phyloP scores from a whole-genome alignment of 768 basidiomycete species.

The Myochromella boudieri region DNA sequence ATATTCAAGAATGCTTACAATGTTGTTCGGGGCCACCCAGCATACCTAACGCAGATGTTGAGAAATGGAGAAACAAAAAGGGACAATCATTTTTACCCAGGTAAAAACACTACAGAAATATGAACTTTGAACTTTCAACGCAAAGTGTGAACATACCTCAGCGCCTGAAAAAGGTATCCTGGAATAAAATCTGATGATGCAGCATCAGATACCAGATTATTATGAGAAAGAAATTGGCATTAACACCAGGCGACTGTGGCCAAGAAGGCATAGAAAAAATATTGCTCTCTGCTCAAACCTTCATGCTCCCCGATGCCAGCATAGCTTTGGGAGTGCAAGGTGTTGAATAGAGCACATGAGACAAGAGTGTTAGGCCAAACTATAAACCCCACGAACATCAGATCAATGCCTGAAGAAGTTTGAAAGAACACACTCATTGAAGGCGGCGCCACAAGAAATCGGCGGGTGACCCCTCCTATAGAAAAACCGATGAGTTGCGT shows the following conservation, averaged over 20 bases:
- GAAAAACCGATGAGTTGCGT: constrained; percentile 69
- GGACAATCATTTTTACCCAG: constrained; percentile 35
- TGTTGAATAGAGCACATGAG: constrained; percentile 71
- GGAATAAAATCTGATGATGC: constrained; percentile 50
- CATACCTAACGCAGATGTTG: constrained; percentile 44
- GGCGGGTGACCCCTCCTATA: constrained; percentile 55
- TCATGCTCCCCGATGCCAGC: constrained; percentile 53
- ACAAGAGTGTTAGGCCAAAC: constrained; percentile 78
- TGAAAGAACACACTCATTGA: constrained; percentile 52
- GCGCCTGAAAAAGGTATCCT: constrained; percentile 60
- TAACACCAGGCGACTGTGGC: constrained; percentile 46
- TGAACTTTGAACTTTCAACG: background rate
- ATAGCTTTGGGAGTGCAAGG: constrained; percentile 62
- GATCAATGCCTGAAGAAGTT: constrained; percentile 2
- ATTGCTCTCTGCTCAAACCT: constrained; percentile 57
- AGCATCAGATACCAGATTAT: background rate
- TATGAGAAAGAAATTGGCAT: constrained; percentile 15
- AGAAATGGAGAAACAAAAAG: constrained; percentile 3
- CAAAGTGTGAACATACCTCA: constrained; percentile 38
- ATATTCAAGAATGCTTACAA: constrained; percentile 35
- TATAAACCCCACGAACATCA: too few species aligned
- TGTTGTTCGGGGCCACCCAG: constrained; percentile 62
- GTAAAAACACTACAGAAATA: constrained; percentile 37
- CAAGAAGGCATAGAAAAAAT: constrained; percentile 55
- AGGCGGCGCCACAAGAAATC: constrained; percentile 64